Base-by-base conservation (phyloP, 1,284 basidiomycete species). In the Ceratobasidium theobromae region DNA sequence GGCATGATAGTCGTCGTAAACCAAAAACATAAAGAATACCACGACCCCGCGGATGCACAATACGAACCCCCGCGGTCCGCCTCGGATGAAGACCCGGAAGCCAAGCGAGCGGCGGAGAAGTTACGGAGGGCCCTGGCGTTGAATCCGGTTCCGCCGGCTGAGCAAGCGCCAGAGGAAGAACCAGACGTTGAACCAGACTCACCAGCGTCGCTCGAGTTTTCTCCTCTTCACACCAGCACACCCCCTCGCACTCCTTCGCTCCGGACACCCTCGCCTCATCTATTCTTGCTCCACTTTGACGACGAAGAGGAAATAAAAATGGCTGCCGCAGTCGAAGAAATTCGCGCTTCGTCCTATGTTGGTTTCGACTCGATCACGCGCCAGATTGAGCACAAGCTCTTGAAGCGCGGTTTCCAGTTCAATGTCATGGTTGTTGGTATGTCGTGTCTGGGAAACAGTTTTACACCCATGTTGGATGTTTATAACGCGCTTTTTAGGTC, bases 361-460 rank as follows among this genome's bases (percentile, higher is more conserved):
- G 93, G 93, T 76, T 95, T 95, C 80, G 93, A 95, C 82, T 89
- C 89, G 72, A 96, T 98, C 79, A 97, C 96, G 64, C 86, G 89
- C 76, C 96, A 98, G 80, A 98, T 99, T 75, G 96, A 99, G 84
- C 91, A 95, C 83, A 99, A 98, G 85, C 88, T 98, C 73, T 86
- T 99, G 80, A 98, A 98, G 82, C 89, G 96, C 72, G 96, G 95
- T 69, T 98, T 98, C 83, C 92, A 97, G 81, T 98, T 99, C 86
- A 99, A 99, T 77, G 89, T 95, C 70, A 96, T 97, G 77, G 89
- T 93, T 70, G 94, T 89, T 72, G 94, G 94, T 95, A 73, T 72
- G 91, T 85, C 58, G 54, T 27, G 43, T 66, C 35, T 41, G 64
- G 62, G 58, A 64, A 6, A 25, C 32, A 28, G 23, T 38, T 57